phyloP scores from a whole-genome alignment of 305 asterid species.

The Coffea humblotiana region DNA sequence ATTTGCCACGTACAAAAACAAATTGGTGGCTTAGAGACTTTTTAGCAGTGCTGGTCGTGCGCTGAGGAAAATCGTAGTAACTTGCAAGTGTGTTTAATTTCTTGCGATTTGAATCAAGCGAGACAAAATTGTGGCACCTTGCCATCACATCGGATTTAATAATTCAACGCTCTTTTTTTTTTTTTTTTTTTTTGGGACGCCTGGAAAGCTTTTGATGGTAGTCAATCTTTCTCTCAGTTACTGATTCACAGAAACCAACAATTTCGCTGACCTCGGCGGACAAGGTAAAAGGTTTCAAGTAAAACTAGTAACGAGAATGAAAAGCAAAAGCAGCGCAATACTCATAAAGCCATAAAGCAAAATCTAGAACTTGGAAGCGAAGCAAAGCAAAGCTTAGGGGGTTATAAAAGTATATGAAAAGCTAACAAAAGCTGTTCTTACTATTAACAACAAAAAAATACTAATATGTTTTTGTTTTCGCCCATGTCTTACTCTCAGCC shows the following conservation, averaged over 20 bases:
- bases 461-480: too few species aligned
- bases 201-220: not conserved
- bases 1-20: too few species aligned
- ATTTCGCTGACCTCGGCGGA: too few species aligned
- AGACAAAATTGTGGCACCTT: not conserved
- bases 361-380: not conserved
- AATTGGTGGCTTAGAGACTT: too few species aligned
- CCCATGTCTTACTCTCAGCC: not conserved
- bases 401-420: not conserved
- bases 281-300: not conserved
- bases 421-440: too few species aligned
- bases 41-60: too few species aligned
- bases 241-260: not conserved
- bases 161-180: not conserved
- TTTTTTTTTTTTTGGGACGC: too few species aligned
- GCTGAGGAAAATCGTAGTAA: too few species aligned
- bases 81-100: too few species aligned
- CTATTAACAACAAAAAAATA: conserved; percentile 3
- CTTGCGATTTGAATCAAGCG: too few species aligned
- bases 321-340: not conserved
- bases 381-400: not conserved
- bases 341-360: not conserved
- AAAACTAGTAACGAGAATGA: not conserved
- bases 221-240: not conserved
- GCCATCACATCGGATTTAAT: not conserved